These are phyloP conservation scores for Chloris gayana DNA, from an alignment of 176 grass and related monocot species.

Conservation along the genomic window DNA sequence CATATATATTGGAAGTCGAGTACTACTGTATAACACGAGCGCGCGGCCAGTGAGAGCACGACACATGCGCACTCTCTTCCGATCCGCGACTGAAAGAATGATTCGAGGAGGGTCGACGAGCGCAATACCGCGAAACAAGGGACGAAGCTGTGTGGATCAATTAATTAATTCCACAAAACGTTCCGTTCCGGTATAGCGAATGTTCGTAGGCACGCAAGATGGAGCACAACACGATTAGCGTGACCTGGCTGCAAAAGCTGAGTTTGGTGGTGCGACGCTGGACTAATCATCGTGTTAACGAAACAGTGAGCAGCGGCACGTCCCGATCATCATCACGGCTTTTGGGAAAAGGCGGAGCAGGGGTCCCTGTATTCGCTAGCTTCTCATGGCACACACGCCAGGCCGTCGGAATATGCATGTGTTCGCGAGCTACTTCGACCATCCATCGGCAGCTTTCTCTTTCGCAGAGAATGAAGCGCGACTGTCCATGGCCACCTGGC, in stretches of 20 bases:
- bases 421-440: not conserved
- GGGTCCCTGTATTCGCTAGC: constrained; percentile 32
- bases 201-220: not conserved
- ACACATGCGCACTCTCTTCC: not conserved
- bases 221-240: not conserved
- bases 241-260: not conserved
- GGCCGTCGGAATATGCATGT: not conserved
- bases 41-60: not conserved
- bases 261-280: not conserved
- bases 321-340: constrained; percentile 47
- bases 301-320: constrained; percentile 26
- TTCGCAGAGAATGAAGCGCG: not conserved
- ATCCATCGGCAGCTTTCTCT: not conserved
- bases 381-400: not conserved
- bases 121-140: not conserved
- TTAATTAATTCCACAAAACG: not conserved
- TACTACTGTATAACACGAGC: too few species aligned
- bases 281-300: not conserved
- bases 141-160: not conserved
- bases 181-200: not conserved
- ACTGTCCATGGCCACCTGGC: not conserved
- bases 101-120: not conserved
- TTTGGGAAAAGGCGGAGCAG: constrained; percentile 14
- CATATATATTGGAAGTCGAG: not conserved
- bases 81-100: not conserved